A percentile compares a stretch with the other conserved stretches of the same genome.
These are phyloP conservation scores for Dentipellis sp. DNA, from an alignment of 768 basidiomycete species.

Conservation along the genomic window DNA sequence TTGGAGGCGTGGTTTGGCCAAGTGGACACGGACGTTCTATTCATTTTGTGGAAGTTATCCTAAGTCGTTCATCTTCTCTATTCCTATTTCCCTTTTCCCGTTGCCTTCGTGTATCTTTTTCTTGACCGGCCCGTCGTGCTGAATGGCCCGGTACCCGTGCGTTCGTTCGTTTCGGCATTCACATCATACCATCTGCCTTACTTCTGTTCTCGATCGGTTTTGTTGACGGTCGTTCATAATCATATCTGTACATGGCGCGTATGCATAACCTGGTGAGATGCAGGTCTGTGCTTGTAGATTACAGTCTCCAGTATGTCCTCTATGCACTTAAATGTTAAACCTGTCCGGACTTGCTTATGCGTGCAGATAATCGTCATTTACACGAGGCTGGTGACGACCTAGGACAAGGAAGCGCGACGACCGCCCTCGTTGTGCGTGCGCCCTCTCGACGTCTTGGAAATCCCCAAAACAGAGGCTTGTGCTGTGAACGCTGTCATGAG, in stretches of 20 bases:
- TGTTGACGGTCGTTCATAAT: not conserved
- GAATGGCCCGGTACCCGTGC: not conserved
- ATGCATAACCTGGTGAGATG: not conserved
- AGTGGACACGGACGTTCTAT: not conserved
- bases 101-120: not conserved
- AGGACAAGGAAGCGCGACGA: too few relatives aligned
- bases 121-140: not conserved
- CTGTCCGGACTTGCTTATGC: too few relatives aligned
- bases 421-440: too few relatives aligned
- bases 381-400: too few relatives aligned
- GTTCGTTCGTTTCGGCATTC: not conserved
- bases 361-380: too few relatives aligned
- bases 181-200: not conserved
- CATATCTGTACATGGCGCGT: not conserved
- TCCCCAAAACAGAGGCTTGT: too few relatives aligned
- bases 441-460: too few relatives aligned
- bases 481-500: too few relatives aligned
- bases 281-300: not conserved
- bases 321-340: not conserved
- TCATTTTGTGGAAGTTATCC: constrained; percentile 2
- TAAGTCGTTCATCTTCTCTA: constrained; percentile 1
- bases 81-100: not conserved
- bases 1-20: not conserved
- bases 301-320: not conserved
- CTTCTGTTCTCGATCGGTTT: not conserved